phyloP scores from a whole-genome alignment of 2,329 filamentous ascomycete genomes.

The Trichophyton mentagrophytes region DNA sequence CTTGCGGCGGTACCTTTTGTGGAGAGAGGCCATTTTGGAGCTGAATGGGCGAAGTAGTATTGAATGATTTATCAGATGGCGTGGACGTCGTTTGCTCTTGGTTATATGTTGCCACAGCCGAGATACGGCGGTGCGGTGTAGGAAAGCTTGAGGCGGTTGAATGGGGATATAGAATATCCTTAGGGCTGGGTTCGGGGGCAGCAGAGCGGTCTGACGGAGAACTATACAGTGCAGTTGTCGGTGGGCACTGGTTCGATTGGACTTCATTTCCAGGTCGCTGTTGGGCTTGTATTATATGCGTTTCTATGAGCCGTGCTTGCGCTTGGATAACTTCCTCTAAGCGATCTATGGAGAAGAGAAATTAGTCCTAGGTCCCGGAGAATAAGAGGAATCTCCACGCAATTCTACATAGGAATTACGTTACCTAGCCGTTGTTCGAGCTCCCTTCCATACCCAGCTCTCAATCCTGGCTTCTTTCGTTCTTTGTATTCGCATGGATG shows the following conservation, averaged over 20 bases:
- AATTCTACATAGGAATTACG: neutral
- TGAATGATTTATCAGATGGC: conserved; percentile 24
- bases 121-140: conserved; percentile 31
- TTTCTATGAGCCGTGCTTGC: conserved; percentile 55
- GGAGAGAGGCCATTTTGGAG: conserved; percentile 17
- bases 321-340: conserved; percentile 53
- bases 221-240: conserved; percentile 21
- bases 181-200: conserved; percentile 43
- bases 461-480: conserved; percentile 55
- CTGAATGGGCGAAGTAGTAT: conserved; percentile 17
- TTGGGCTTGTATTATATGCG: conserved; percentile 31
- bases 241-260: neutral
- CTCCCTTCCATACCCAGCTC: conserved; percentile 57
- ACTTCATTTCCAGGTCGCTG: neutral
- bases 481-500: conserved; percentile 57
- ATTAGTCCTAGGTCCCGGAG: neutral
- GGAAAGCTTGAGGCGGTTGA: conserved; percentile 41
- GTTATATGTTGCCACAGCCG: conserved; percentile 33
- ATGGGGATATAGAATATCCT: conserved; percentile 49
- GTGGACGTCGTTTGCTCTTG: conserved; percentile 37
- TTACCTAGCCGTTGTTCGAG: conserved; percentile 53
- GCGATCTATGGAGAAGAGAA: conserved; percentile 35
- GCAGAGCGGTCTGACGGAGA: conserved; percentile 42
- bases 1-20: conserved; percentile 17
- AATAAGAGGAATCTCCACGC: neutral